A percentile compares a stretch with the other conserved stretches of the same genome.
These are phyloP conservation scores for Zygotorulaspora chibaensis DNA, from an alignment of 805 yeast species.

Conservation along the genomic window DNA sequence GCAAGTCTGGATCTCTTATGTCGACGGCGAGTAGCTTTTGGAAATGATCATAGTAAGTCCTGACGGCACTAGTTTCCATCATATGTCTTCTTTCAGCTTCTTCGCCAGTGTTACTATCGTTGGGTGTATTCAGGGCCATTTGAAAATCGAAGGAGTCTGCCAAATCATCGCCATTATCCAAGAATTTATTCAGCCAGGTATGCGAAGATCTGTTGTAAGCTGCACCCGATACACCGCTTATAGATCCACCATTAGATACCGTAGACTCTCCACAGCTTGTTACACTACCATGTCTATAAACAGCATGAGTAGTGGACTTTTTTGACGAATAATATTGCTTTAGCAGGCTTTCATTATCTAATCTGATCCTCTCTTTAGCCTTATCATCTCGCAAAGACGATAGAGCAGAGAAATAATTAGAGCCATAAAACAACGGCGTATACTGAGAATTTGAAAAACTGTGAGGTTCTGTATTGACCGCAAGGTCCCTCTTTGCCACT, in stretches of 20 bases:
- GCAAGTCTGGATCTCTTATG: constrained; percentile 14
- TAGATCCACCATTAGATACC: constrained; percentile 13
- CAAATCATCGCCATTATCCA: constrained; percentile 13
- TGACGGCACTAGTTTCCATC: constrained; percentile 9
- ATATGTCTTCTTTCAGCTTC: constrained; percentile 7
- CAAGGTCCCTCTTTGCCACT: not conserved
- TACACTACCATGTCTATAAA: constrained; percentile 20
- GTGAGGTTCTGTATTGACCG: not conserved
- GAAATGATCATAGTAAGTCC: constrained; percentile 23
- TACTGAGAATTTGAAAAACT: not conserved
- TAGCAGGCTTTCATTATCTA: constrained; percentile 15
- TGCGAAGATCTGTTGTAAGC: not conserved
- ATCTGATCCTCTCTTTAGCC: constrained; percentile 6
- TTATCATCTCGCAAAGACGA: constrained; percentile 3
- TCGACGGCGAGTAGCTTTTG: constrained; percentile 23
- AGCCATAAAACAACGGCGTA: constrained; percentile 11
- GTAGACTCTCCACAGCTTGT: constrained; percentile 16
- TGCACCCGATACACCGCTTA: constrained; percentile 12
- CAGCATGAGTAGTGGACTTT: constrained; percentile 11
- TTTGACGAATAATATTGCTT: constrained; percentile 17
- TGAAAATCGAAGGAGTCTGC: constrained; percentile 15
- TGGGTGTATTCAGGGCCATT: not conserved
- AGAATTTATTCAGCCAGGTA: constrained; percentile 15
- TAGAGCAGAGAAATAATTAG: constrained; percentile 16
- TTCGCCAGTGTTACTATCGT: constrained; percentile 1